These are phyloP conservation scores for Russula emetica DNA, from an alignment of 768 basidiomycete species.

Conservation along the genomic window DNA sequence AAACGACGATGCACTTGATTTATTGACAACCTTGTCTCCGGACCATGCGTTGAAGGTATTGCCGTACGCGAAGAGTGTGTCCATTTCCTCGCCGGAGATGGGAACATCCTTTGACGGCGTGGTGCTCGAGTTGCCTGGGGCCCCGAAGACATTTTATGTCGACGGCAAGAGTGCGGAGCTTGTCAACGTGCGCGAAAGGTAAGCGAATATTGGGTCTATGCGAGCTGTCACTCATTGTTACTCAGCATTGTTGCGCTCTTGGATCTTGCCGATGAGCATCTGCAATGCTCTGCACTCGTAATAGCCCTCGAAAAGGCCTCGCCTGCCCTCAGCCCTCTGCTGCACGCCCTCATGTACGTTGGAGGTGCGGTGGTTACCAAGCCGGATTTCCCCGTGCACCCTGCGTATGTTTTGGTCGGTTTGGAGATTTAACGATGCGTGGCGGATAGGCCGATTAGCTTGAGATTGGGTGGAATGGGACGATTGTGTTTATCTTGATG, in stretches of 20 bases:
- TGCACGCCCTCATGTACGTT: conserved; percentile 91
- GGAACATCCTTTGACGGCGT: conserved; percentile 72
- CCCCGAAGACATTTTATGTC: conserved; percentile 75
- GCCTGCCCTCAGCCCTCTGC: conserved; percentile 62
- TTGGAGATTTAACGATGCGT: conserved; percentile 53
- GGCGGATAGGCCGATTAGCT: background rate
- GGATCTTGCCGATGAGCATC: conserved; percentile 81
- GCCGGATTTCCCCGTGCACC: conserved; percentile 70
- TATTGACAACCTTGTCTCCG: conserved; percentile 77
- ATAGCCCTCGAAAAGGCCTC: conserved; percentile 76
- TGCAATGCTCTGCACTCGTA: conserved; percentile 72
- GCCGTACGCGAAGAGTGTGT: conserved; percentile 70
- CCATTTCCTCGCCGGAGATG: conserved; percentile 64
- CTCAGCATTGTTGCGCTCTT: conserved; percentile 77
- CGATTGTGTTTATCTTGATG: background rate
- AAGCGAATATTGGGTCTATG: conserved; percentile 22
- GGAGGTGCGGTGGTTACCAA: conserved; percentile 82
- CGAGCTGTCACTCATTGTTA: conserved; percentile 10
- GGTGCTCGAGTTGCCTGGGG: conserved; percentile 67
- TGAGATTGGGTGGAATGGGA: background rate
- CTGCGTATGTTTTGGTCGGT: conserved; percentile 79
- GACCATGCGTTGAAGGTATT: conserved; percentile 61
- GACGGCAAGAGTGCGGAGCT: conserved; percentile 77
- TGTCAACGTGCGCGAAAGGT: conserved; percentile 83
- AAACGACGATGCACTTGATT: conserved; percentile 64